phyloP scores from a whole-genome alignment of 2,329 filamentous ascomycete genomes.

The Fusarium poae region DNA sequence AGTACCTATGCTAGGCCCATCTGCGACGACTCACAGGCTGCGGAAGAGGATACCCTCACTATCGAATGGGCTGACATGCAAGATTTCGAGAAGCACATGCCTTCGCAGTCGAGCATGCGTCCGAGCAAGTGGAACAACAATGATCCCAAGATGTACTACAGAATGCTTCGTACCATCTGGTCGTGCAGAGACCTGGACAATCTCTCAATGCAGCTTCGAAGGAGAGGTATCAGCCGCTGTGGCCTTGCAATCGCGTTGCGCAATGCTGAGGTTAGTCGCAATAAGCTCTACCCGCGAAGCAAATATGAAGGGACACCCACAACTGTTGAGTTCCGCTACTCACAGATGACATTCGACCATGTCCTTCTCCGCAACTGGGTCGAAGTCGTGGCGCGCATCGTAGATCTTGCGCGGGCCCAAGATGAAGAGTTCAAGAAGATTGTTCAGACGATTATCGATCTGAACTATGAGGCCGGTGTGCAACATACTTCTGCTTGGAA shows the following conservation, averaged over 20 bases:
- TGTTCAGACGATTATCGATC: background rate
- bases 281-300: rapidly evolving
- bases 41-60: background rate
- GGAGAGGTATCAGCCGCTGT: background rate
- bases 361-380: slow-evolving; percentile 42
- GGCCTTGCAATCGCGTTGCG: slow-evolving; percentile 24
- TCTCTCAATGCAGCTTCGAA: background rate
- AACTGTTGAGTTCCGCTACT: slow-evolving; percentile 47
- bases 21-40: background rate
- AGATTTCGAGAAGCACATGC: slow-evolving; percentile 7
- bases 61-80: background rate
- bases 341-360: slow-evolving; percentile 47
- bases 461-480: background rate
- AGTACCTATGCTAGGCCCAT: background rate
- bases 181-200: background rate
- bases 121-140: slow-evolving; percentile 23
- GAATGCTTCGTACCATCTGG: slow-evolving; percentile 34
- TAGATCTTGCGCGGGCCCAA: slow-evolving; percentile 26
- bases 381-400: slow-evolving; percentile 33
- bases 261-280: rapidly evolving
- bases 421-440: slow-evolving; percentile 6
- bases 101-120: background rate
- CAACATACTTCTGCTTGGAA: slow-evolving; percentile 16
- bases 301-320: slow-evolving; percentile 23
- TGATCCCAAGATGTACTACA: background rate